Base-by-base conservation (phyloP, 257 asterid species). In the Nicotiana paniculata region DNA sequence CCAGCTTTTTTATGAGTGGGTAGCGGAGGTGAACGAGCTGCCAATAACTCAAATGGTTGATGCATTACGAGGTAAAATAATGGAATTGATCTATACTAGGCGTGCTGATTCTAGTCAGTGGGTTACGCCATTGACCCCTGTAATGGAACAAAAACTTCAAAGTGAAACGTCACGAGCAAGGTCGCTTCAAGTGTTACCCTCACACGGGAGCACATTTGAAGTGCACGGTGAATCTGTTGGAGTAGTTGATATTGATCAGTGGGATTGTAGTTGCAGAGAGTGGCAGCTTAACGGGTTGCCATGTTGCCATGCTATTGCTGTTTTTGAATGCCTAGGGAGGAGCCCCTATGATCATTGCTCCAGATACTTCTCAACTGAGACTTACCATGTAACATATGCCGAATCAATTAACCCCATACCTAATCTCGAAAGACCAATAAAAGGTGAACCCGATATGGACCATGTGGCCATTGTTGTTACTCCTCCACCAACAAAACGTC, bases 41-140 rank as follows among this genome's bases (percentile, higher is more conserved):
- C 99, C 99, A 68, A 96, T 96, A 86, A 96, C 97, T 43, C 99
- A 96, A 91, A 93, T 96, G 98, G 95, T 96, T 65, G 97, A 96
- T 84, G 97, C 92, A 32, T 77, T 96, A 86, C 91, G 99, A 35
- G 98, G 98, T 18, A 96, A 91, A 90, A 86, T 96, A 83, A 96
- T 96, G 99, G 98, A 96, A 84, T 82, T 93, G 88, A 93, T 94
- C 64, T 94, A 96, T 75, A 85, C 90, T 78, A 91, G 97, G 15
- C 85, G 98, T 32, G 93, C 89, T 58, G 98, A 93, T 53, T 94
- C 97, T 68, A 87, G 88, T 84, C 92, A 93, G 82, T 96, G 97
- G 99, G 86, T 85, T 28, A 90, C 93, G 6, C 90, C 89, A 78
- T 87, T 96, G 83, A 87, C 96, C 55, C 98, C 99, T 80, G 85